Evolutionary conservation across 2,329 filamentous ascomycete species (phyloP).

Genomic region (Stemphylium vesicarium): DNA sequence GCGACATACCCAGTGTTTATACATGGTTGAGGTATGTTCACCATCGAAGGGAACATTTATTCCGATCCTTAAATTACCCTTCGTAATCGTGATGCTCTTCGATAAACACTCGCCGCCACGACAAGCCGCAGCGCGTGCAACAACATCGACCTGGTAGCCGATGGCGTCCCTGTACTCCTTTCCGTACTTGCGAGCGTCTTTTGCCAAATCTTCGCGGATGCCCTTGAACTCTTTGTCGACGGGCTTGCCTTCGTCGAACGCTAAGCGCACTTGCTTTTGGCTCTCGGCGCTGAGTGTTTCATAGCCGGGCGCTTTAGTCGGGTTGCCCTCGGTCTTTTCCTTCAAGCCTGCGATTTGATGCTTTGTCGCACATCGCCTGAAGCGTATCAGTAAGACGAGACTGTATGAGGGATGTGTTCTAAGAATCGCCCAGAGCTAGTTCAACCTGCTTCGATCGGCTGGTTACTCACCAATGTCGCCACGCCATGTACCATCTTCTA

Average conservation of each 20-base stretch:
- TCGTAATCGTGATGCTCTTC: conserved; percentile 71
- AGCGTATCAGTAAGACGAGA: background rate
- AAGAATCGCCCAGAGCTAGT: too few relatives aligned
- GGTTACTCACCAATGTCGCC: conserved; percentile 79
- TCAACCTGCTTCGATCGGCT: too few relatives aligned
- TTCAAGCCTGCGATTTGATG: conserved; percentile 70
- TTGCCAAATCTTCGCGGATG: conserved; percentile 62
- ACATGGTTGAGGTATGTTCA: conserved; percentile 67
- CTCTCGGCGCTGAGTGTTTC: conserved; percentile 72
- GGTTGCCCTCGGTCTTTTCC: conserved; percentile 61
- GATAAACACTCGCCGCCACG: conserved; percentile 74
- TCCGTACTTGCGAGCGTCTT: background rate
- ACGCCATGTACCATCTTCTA: conserved; percentile 65
- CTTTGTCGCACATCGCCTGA: conserved; percentile 87
- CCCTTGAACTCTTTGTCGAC: conserved; percentile 81
- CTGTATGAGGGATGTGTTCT: too few relatives aligned
- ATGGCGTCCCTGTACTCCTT: conserved; percentile 19
- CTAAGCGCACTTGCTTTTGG: conserved; percentile 74
- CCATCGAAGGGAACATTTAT: conserved; percentile 46
- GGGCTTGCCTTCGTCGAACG: conserved; percentile 76
- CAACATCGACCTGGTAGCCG: conserved; percentile 28
- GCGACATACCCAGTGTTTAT: conserved; percentile 73
- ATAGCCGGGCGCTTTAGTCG: conserved; percentile 74
- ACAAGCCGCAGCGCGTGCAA: conserved; percentile 64
- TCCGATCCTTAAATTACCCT: conserved; percentile 79